Conservation (phyloP, 2,329 filamentous ascomycete species). For the Colletotrichum lindemuthianum region DNA sequence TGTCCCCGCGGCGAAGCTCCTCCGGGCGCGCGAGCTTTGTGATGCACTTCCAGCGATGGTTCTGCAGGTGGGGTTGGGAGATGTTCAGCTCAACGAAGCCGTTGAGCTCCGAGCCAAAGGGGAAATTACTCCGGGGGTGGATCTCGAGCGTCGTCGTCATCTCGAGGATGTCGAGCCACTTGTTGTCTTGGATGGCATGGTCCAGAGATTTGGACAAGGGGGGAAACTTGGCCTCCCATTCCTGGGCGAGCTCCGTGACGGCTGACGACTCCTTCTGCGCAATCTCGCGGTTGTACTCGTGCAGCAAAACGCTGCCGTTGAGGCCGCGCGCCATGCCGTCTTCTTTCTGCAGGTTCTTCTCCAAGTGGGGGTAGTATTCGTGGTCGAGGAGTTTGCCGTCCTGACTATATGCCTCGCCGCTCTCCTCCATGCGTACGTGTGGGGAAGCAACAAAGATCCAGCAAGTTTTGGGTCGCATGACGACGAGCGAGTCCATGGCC, state of each 20-base stretch:
- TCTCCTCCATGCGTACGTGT: constrained; percentile 60
- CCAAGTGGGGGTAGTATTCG: constrained; percentile 65
- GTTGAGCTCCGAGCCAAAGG: constrained; percentile 67
- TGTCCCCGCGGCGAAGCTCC: constrained; percentile 57
- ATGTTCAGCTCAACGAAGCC: constrained; percentile 69
- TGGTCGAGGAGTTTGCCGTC: constrained; percentile 55
- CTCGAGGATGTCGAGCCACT: constrained; percentile 68
- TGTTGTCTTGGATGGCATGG: constrained; percentile 58
- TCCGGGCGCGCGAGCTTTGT: constrained; percentile 67
- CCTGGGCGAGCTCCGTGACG: constrained; percentile 60
- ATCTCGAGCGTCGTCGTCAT: constrained; percentile 70
- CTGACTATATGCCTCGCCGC: constrained; percentile 52
- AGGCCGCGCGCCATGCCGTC: constrained; percentile 60
- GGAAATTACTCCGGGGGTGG: constrained; percentile 66
- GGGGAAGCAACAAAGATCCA: constrained; percentile 68
- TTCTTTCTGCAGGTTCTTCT: constrained; percentile 64
- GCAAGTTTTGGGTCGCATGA: constrained; percentile 66
- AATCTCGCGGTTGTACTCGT: constrained; percentile 67
- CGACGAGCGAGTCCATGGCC: constrained; percentile 62
- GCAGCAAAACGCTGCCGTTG: constrained; percentile 61
- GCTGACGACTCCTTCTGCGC: constrained; percentile 66
- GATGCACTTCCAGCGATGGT: constrained; percentile 69
- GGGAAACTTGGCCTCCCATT: constrained; percentile 69
- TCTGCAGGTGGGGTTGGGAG: constrained; percentile 62
- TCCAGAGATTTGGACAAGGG: constrained; percentile 64